A percentile compares a stretch with the other conserved stretches of the same genome.
Evolutionary conservation across 2,329 filamentous ascomycete genomes (phyloP).

Genomic region (Geosmithia morbida): DNA sequence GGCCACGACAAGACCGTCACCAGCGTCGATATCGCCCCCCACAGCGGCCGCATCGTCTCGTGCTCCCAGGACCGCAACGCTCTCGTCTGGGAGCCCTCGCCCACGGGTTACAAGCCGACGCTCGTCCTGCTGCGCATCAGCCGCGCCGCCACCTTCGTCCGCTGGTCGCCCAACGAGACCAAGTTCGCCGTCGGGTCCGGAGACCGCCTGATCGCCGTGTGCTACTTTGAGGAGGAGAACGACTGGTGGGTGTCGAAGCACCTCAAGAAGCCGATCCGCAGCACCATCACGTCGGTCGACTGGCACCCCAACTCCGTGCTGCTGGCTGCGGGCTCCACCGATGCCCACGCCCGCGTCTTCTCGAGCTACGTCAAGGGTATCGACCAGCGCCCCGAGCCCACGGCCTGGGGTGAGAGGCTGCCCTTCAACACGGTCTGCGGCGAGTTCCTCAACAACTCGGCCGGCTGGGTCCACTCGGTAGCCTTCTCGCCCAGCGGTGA

Average conservation of each 20-base stretch:
- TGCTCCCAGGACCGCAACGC: slow-evolving; percentile 98
- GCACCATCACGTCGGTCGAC: slow-evolving; percentile 84
- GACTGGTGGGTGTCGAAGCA: slow-evolving; percentile 99
- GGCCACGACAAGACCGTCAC: slow-evolving; percentile 97
- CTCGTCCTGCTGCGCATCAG: slow-evolving; percentile 95
- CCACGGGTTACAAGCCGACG: slow-evolving; percentile 88
- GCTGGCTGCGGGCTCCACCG: slow-evolving; percentile 87
- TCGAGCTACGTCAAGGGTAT: slow-evolving; percentile 94
- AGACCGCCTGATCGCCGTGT: slow-evolving; percentile 87
- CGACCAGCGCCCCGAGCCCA: slow-evolving; percentile 71
- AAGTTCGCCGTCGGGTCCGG: slow-evolving; percentile 97
- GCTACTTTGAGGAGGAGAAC: slow-evolving; percentile 98
- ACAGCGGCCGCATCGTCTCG: slow-evolving; percentile 85
- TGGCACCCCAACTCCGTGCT: slow-evolving; percentile 98
- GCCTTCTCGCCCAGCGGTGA: slow-evolving; percentile 87
- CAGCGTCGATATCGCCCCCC: slow-evolving; percentile 86
- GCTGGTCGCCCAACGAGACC: slow-evolving; percentile 91
- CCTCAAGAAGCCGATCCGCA: slow-evolving; percentile 95
- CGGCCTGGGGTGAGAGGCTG: slow-evolving; percentile 85
- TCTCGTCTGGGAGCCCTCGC: slow-evolving; percentile 93
- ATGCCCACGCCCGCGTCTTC: slow-evolving; percentile 90
- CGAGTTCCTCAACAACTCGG: slow-evolving; percentile 90
- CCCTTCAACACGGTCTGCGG: slow-evolving; percentile 98
- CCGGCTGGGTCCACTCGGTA: slow-evolving; percentile 90
- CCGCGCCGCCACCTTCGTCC: slow-evolving; percentile 87